Conservation (phyloP, 2,329 filamentous ascomycete genomes). For the Xylaria sp. region DNA sequence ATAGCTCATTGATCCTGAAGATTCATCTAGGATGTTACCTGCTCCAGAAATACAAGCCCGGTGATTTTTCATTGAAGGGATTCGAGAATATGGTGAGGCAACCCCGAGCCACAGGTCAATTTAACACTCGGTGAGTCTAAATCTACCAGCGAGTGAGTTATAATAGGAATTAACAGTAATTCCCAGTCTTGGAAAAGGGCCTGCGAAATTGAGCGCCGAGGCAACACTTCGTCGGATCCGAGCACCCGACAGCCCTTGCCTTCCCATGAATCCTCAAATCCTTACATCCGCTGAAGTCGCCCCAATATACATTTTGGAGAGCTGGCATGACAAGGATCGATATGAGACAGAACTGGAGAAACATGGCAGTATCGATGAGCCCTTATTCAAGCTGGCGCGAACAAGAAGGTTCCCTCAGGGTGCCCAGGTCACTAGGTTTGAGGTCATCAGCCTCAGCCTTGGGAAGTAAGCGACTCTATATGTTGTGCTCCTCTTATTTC, state of each 20-base stretch:
- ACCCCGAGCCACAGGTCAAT: constrained; percentile 38
- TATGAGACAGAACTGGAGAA: constrained; percentile 37
- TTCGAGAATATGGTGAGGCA: constrained; percentile 43
- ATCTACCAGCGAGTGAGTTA: background rate
- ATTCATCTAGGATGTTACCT: constrained; percentile 40
- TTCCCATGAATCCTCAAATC: constrained; percentile 39
- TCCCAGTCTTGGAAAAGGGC: constrained; percentile 38
- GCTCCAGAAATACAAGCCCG: constrained; percentile 35
- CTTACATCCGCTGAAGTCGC: constrained; percentile 34
- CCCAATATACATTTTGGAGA: constrained; percentile 43
- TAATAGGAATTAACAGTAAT: constrained; percentile 19
- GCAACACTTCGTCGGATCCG: constrained; percentile 38
- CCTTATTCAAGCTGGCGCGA: constrained; percentile 25
- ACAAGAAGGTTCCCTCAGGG: constrained; percentile 30
- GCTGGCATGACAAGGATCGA: constrained; percentile 34
- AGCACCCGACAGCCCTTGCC: constrained; percentile 34
- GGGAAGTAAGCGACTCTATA: constrained; percentile 46
- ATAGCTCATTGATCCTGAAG: constrained; percentile 34
- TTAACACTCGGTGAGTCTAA: constrained; percentile 40
- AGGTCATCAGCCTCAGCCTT: constrained; percentile 49
- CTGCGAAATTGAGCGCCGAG: constrained; percentile 14
- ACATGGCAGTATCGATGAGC: background rate
- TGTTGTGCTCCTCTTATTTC: background rate
- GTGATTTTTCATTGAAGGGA: constrained; percentile 33
- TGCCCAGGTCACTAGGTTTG: constrained; percentile 37